phyloP scores from a whole-genome alignment of 2,329 filamentous ascomycete species.

The Fusarium marasasianum region DNA sequence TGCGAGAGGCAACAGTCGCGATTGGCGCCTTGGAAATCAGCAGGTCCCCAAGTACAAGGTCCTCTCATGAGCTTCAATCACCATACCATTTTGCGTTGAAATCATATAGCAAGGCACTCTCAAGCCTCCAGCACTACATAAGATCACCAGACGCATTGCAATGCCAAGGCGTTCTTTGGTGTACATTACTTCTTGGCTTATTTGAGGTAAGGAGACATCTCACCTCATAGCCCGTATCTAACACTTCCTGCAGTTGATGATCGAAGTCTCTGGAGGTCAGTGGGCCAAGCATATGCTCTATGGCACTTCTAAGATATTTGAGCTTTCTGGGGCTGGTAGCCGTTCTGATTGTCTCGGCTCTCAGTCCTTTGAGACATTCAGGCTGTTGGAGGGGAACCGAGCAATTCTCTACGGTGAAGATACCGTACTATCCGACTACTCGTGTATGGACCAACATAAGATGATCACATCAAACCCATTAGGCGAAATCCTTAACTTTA shows the following conservation, averaged over 20 bases:
- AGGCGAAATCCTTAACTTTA: slow-evolving; percentile 1
- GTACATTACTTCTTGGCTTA: slow-evolving; percentile 39
- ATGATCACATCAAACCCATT: not conserved
- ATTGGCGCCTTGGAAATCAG: slow-evolving; percentile 43
- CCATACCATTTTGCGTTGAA: slow-evolving; percentile 17
- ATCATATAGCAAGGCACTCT: slow-evolving; percentile 34
- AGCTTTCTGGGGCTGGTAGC: not conserved
- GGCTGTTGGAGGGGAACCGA: slow-evolving; percentile 36
- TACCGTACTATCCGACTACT: slow-evolving; percentile 27
- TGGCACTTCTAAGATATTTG: slow-evolving; percentile 38
- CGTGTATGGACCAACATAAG: not conserved
- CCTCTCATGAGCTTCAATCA: not conserved
- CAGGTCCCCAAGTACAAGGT: slow-evolving; percentile 6
- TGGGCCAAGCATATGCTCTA: slow-evolving; percentile 44
- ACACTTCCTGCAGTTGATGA: slow-evolving; percentile 33
- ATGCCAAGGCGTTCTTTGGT: slow-evolving; percentile 36
- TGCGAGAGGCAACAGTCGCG: slow-evolving; percentile 32
- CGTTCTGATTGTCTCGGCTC: not conserved
- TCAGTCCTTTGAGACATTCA: slow-evolving; percentile 35
- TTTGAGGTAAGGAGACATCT: slow-evolving; percentile 37
- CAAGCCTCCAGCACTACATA: slow-evolving; percentile 17
- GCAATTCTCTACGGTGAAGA: slow-evolving; percentile 39
- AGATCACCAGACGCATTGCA: not conserved
- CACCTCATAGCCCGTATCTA: not conserved
- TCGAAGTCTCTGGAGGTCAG: slow-evolving; percentile 35